phyloP scores from a whole-genome alignment of 805 yeast species.

The Ogataea kodamae region DNA sequence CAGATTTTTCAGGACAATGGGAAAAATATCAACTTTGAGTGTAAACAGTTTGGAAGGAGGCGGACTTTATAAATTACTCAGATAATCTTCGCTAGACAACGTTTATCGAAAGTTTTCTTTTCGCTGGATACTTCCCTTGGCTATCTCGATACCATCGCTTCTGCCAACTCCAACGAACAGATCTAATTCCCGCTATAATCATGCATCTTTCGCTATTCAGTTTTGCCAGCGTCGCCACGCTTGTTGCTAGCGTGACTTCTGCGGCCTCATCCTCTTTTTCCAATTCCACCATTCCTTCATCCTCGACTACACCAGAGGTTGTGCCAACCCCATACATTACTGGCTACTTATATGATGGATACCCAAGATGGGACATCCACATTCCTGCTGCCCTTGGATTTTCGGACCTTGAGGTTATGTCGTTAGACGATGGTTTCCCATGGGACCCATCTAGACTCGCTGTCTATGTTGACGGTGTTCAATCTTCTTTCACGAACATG shows the following conservation, averaged over 20 bases:
- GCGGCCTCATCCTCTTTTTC: constrained; percentile 20
- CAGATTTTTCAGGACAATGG: no score
- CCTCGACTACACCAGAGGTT: constrained; percentile 10
- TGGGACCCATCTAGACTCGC: constrained; percentile 10
- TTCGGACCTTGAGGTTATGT: constrained; percentile 14
- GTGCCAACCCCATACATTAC: constrained; percentile 18
- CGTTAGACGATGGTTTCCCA: constrained; percentile 20
- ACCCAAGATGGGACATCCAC: constrained; percentile 21
- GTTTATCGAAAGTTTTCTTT: constrained; percentile 7
- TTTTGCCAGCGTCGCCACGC: constrained; percentile 15
- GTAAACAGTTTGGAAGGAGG: neutral
- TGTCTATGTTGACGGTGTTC: constrained; percentile 9
- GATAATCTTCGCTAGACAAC: neutral
- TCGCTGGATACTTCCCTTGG: constrained; percentile 5
- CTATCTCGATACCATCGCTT: constrained; percentile 14
- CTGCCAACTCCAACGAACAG: constrained; percentile 6
- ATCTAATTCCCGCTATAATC: constrained; percentile 1
- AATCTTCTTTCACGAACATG: constrained; percentile 15
- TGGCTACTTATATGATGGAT: constrained; percentile 16
- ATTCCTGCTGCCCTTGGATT: constrained; percentile 18
- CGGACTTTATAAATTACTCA: constrained; percentile 1
- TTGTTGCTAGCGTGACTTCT: constrained; percentile 17
- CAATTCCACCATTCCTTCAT: constrained; percentile 12
- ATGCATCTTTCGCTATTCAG: constrained; percentile 23
- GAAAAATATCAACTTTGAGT: no score